Evolutionary conservation across 352 stramenopile genomes (phyloP).

Genomic region (Phytophthora sojae): DNA sequence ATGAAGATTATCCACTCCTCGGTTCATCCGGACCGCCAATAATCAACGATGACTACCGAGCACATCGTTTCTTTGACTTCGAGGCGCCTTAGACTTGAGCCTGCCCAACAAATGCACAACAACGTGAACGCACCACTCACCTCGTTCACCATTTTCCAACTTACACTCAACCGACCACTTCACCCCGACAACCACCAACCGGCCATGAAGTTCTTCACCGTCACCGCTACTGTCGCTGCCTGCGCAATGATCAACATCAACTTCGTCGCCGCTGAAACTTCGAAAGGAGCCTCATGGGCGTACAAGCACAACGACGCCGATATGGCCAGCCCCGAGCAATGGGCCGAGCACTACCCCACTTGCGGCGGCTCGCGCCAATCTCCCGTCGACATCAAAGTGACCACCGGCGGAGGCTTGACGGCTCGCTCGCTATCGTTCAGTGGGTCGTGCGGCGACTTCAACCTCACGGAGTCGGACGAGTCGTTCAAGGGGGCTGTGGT

Average conservation of each 20-base stretch:
- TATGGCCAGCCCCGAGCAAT: slow-evolving; percentile 30
- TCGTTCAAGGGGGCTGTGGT: slow-evolving; percentile 32
- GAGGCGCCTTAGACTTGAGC: background rate
- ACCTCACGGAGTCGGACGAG: slow-evolving; percentile 38
- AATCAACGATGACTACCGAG: background rate
- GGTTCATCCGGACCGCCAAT: background rate
- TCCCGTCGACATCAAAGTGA: slow-evolving; percentile 39
- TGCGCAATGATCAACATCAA: background rate
- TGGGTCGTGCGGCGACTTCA: slow-evolving; percentile 32
- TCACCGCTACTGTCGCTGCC: background rate
- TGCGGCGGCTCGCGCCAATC: slow-evolving; percentile 43
- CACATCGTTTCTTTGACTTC: background rate
- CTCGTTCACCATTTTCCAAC: background rate
- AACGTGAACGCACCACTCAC: background rate
- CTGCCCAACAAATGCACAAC: background rate
- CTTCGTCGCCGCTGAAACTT: background rate
- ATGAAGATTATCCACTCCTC: no score
- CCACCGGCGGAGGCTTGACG: slow-evolving; percentile 8
- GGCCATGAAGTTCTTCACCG: background rate
- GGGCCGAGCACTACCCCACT: slow-evolving; percentile 31
- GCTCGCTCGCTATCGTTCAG: slow-evolving; percentile 31
- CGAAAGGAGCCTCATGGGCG: slow-evolving; percentile 21
- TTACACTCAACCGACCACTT: background rate
- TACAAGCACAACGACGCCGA: slow-evolving; percentile 29
- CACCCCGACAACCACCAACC: background rate